Conservation (phyloP, 2,329 filamentous ascomycete genomes). For the Phialemonium atrogriseum region DNA sequence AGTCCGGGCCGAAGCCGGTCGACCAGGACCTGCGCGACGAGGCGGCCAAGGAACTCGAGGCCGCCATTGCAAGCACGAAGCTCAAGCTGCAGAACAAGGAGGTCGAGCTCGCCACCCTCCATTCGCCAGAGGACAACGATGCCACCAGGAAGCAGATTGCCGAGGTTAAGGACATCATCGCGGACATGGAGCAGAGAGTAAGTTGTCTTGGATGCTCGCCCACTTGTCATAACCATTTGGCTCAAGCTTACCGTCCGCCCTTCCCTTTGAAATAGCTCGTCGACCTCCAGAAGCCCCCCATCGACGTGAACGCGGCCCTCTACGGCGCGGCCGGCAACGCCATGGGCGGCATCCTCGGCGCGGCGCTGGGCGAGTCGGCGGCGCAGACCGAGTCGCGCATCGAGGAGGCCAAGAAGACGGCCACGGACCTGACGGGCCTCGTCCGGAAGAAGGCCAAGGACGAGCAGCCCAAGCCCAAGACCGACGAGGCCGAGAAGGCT, state of each 20-base stretch:
- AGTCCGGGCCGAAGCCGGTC: slow-evolving; percentile 38
- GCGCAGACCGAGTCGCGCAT: slow-evolving; percentile 56
- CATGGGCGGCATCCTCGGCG: slow-evolving; percentile 53
- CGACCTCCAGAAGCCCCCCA: slow-evolving; percentile 58
- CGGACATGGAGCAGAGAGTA: slow-evolving; percentile 70
- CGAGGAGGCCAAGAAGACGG: slow-evolving; percentile 64
- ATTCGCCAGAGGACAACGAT: slow-evolving; percentile 60
- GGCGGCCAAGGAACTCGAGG: slow-evolving; percentile 62
- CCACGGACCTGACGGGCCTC: slow-evolving; percentile 65
- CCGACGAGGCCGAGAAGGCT: slow-evolving; percentile 16
- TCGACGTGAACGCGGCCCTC: slow-evolving; percentile 48
- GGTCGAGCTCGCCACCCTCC: slow-evolving; percentile 52
- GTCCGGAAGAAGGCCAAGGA: slow-evolving; percentile 57
- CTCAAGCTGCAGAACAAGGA: slow-evolving; percentile 64
- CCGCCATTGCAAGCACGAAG: slow-evolving; percentile 64
- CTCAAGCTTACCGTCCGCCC: neutral
- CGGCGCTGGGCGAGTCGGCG: slow-evolving; percentile 53
- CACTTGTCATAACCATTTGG: slow-evolving; percentile 12
- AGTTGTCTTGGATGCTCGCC: slow-evolving; percentile 19
- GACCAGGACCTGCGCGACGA: slow-evolving; percentile 65
- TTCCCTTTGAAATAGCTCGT: slow-evolving; percentile 47
- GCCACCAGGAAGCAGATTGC: slow-evolving; percentile 52
- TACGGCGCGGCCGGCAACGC: slow-evolving; percentile 39
- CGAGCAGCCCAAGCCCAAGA: slow-evolving; percentile 18
- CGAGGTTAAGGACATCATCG: slow-evolving; percentile 70